phyloP scores from a whole-genome alignment of 2,329 filamentous ascomycete species.

The Botryotinia convoluta region DNA sequence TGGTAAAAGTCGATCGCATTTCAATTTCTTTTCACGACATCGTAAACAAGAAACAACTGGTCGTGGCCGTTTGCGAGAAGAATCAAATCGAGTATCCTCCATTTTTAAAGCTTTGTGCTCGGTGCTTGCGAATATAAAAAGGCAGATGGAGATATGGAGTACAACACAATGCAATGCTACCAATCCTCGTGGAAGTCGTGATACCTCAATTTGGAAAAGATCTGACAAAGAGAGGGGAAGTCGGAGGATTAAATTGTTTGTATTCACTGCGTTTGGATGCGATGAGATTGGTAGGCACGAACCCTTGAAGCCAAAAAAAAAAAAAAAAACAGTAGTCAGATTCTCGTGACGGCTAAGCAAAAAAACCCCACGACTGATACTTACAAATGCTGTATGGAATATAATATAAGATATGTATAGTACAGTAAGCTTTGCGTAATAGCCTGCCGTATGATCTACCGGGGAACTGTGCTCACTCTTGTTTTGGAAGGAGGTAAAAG shows the following conservation, averaged over 20 bases:
- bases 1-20: constrained; percentile 56
- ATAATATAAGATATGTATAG: background rate
- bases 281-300: background rate
- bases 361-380: background rate
- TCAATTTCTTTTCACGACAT: constrained; percentile 63
- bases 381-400: background rate
- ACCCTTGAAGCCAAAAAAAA: background rate
- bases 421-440: constrained; percentile 2
- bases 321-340: background rate
- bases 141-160: background rate
- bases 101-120: background rate
- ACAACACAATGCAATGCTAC: background rate
- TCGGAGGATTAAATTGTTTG: background rate
- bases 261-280: background rate
- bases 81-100: constrained; percentile 19
- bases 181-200: background rate
- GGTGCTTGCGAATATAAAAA: background rate
- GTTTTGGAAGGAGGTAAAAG: background rate
- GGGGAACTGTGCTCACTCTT: background rate
- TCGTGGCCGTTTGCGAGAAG: constrained; percentile 28
- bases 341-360: background rate
- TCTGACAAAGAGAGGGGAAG: background rate
- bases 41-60: constrained; percentile 51
- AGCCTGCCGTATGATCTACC: background rate
- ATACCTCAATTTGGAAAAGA: background rate